These are phyloP conservation scores for Ogataea thermomethanolica DNA, from an alignment of 805 yeast genomes.

Conservation along the genomic window DNA sequence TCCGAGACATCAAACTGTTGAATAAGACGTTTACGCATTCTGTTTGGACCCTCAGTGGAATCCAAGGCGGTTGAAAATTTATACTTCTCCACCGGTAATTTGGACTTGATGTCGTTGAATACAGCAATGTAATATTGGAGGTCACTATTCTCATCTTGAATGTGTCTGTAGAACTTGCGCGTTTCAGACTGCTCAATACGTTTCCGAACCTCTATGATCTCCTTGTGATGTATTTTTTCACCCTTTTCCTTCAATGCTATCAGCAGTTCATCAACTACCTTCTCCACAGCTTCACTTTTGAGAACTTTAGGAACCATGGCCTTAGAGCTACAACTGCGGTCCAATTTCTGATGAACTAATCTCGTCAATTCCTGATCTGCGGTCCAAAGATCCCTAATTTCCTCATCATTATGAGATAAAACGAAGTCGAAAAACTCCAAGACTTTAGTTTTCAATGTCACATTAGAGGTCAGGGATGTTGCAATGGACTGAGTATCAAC, in stretches of 20 bases:
- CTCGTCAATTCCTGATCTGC: too few relatives aligned
- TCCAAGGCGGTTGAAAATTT: conserved; percentile 50
- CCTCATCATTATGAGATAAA: conserved; percentile 22
- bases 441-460: not conserved
- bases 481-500: not conserved
- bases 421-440: conserved; percentile 5
- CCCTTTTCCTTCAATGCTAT: not conserved
- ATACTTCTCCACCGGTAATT: conserved; percentile 18
- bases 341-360: too few relatives aligned
- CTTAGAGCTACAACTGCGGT: too few relatives aligned
- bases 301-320: not conserved
- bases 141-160: conserved; percentile 67
- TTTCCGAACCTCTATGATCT: conserved; percentile 34
- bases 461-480: not conserved
- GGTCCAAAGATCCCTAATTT: conserved; percentile 11
- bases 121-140: conserved; percentile 43
- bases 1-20: conserved; percentile 25
- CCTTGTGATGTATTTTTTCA: conserved; percentile 18
- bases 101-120: conserved; percentile 47
- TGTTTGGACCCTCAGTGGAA: conserved; percentile 62
- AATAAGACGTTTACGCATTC: conserved; percentile 62
- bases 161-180: conserved; percentile 46
- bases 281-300: conserved; percentile 5
- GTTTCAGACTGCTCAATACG: conserved; percentile 44
- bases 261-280: not conserved